phyloP scores from a whole-genome alignment of 495 filamentous ascomycete genomes.

The Niebla homalea region DNA sequence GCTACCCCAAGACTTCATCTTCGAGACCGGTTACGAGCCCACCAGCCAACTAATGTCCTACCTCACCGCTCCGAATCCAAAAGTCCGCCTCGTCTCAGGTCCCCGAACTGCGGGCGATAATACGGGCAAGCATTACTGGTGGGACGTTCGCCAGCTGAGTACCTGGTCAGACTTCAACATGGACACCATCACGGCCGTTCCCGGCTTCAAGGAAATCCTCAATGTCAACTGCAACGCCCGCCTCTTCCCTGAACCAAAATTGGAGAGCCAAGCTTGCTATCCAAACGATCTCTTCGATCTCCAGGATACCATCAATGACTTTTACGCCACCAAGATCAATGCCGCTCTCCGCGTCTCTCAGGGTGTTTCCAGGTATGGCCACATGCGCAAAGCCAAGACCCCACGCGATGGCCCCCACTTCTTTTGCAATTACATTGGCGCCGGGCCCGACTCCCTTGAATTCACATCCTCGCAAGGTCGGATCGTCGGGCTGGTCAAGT shows the following conservation, averaged over 20 bases:
- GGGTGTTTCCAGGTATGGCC: conserved; percentile 44
- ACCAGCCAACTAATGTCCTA: conserved; percentile 64
- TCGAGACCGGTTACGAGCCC: conserved; percentile 25
- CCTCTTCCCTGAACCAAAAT: conserved; percentile 46
- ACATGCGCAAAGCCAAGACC: conserved; percentile 36
- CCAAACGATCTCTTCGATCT: conserved; percentile 66
- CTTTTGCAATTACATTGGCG: conserved; percentile 55
- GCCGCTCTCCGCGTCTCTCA: conserved; percentile 57
- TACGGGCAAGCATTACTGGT: conserved; percentile 77
- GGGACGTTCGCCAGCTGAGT: conserved; percentile 78
- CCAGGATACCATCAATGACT: conserved; percentile 50
- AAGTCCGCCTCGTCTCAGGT: conserved; percentile 64
- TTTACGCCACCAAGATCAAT: conserved; percentile 69
- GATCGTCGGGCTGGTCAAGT: conserved; percentile 76
- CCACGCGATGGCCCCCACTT: conserved; percentile 46
- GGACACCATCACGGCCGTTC: conserved; percentile 56
- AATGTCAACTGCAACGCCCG: conserved; percentile 50
- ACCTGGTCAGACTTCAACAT: conserved; percentile 69
- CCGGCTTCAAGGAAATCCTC: conserved; percentile 59
- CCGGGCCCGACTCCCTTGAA: conserved; percentile 56
- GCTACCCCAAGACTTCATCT: conserved; percentile 23
- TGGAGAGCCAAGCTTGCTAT: conserved; percentile 37
- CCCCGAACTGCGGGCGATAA: conserved; percentile 40
- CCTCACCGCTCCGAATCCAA: conserved; percentile 64
- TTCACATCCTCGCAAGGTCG: conserved; percentile 33